Conservation (phyloP, 805 yeast genomes). For the Candida piceae region DNA sequence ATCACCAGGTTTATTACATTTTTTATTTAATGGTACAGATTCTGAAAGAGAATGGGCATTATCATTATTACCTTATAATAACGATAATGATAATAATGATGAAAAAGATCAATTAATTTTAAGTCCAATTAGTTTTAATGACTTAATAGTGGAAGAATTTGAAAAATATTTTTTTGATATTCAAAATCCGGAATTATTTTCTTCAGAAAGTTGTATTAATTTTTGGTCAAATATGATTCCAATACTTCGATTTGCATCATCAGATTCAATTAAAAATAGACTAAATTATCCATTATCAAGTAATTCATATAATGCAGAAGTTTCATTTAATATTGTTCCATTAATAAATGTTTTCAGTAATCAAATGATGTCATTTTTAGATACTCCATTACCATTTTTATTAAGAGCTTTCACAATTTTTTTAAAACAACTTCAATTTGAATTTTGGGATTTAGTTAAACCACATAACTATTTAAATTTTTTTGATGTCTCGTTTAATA, state of each 20-base stretch:
- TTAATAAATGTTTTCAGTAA: conserved; percentile 39
- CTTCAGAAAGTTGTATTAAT: conserved; percentile 32
- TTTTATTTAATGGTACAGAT: conserved; percentile 49
- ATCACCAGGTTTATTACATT: conserved; percentile 49
- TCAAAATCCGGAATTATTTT: conserved; percentile 48
- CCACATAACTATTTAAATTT: conserved; percentile 52
- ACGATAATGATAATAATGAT: conserved; percentile 2
- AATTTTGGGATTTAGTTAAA: conserved; percentile 51
- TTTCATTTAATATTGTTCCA: conserved; percentile 31
- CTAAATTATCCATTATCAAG: conserved; percentile 24
- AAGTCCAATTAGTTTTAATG: background rate
- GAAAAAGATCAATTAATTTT: background rate
- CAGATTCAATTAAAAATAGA: conserved; percentile 30
- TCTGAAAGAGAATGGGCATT: conserved; percentile 47
- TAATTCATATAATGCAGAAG: conserved; percentile 17
- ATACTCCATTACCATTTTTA: conserved; percentile 47
- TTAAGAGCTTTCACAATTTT: conserved; percentile 47
- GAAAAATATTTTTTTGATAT: conserved; percentile 44
- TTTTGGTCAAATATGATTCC: conserved; percentile 45
- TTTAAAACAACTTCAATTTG: conserved; percentile 35
- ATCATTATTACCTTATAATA: conserved; percentile 23
- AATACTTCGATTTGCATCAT: conserved; percentile 32
- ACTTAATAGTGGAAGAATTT: conserved; percentile 51
- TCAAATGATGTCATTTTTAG: conserved; percentile 47
- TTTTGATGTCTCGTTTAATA: conserved; percentile 55